Conservation (phyloP, 768 basidiomycete species). For the Kwoniella sp. region DNA sequence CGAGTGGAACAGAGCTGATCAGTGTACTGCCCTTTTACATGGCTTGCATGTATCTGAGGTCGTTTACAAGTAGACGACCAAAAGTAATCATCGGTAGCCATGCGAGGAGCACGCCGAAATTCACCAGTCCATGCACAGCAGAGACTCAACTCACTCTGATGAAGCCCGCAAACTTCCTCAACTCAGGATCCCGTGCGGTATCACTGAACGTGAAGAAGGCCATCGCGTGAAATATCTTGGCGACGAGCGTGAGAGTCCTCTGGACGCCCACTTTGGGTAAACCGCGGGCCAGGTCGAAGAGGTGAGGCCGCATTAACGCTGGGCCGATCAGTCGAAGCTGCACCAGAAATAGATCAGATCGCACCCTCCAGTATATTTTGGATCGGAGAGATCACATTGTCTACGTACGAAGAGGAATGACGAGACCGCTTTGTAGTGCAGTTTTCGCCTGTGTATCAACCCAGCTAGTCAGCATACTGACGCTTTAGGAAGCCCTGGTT, state of each 20-base stretch:
- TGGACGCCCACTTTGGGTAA: conserved; percentile 22
- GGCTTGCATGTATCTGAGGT: too few species aligned
- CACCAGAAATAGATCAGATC: background rate
- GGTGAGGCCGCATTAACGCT: conserved; percentile 34
- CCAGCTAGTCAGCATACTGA: background rate
- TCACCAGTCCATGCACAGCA: too few species aligned
- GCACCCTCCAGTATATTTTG: background rate
- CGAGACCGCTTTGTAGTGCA: conserved; percentile 33
- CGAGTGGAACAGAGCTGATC: background rate
- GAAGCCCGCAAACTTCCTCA: conserved; percentile 16
- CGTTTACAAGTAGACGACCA: too few species aligned
- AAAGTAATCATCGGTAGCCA: too few species aligned
- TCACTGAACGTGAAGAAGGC: conserved; percentile 29
- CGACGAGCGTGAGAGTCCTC: conserved; percentile 26
- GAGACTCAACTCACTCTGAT: conserved; percentile 18
- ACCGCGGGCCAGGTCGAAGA: conserved; percentile 30
- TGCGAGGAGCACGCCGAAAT: too few species aligned
- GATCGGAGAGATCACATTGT: background rate
- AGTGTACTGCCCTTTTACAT: too few species aligned
- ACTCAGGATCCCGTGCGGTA: conserved; percentile 20
- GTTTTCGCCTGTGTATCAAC: conserved; percentile 7
- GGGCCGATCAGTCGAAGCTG: conserved; percentile 38
- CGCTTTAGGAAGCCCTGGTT: background rate
- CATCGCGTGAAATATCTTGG: conserved; percentile 32
- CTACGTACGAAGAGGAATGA: conserved; percentile 29